A percentile compares a stretch with the other conserved stretches of the same genome.
Evolutionary conservation across 2,329 filamentous ascomycete genomes (phyloP).

Genomic region (Tothia fuscella): DNA sequence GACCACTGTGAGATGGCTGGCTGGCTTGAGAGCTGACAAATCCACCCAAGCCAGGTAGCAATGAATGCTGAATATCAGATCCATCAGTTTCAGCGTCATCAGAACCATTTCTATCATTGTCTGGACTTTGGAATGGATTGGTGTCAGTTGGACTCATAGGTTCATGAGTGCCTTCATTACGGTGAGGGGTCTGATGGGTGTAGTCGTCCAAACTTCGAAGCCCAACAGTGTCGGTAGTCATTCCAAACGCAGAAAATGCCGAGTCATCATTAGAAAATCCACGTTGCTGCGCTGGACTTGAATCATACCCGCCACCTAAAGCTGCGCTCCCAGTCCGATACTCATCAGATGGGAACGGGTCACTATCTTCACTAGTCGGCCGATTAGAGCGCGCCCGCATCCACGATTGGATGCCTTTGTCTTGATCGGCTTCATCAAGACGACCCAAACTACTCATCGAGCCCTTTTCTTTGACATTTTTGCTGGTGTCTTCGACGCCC

Average conservation of each 20-base stretch:
- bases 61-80: constrained; percentile 39
- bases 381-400: constrained; percentile 34
- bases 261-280: constrained; percentile 39
- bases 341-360: constrained; percentile 58
- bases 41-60: constrained; percentile 45
- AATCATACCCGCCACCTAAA: constrained; percentile 63
- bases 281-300: constrained; percentile 40
- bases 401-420: constrained; percentile 39
- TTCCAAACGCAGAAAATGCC: constrained; percentile 48
- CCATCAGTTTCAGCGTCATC: constrained; percentile 48
- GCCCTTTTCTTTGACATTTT: constrained; percentile 41
- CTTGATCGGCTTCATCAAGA: constrained; percentile 39
- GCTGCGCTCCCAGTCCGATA: constrained; percentile 56
- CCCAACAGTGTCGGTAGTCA: constrained; percentile 45
- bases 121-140: constrained; percentile 89
- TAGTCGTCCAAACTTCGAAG: constrained; percentile 47
- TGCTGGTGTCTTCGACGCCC: constrained; percentile 46
- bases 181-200: constrained; percentile 40
- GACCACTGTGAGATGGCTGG: constrained; percentile 16
- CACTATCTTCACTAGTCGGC: constrained; percentile 52
- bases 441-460: constrained; percentile 19
- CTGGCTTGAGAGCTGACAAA: constrained; percentile 17
- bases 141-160: constrained; percentile 86
- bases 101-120: constrained; percentile 46
- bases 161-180: constrained; percentile 42